Evolutionary conservation across 2,329 filamentous ascomycete species (phyloP), one percentile per base, ranked within the genome.

Genomic region (Cryphonectria naterciae): DNA sequence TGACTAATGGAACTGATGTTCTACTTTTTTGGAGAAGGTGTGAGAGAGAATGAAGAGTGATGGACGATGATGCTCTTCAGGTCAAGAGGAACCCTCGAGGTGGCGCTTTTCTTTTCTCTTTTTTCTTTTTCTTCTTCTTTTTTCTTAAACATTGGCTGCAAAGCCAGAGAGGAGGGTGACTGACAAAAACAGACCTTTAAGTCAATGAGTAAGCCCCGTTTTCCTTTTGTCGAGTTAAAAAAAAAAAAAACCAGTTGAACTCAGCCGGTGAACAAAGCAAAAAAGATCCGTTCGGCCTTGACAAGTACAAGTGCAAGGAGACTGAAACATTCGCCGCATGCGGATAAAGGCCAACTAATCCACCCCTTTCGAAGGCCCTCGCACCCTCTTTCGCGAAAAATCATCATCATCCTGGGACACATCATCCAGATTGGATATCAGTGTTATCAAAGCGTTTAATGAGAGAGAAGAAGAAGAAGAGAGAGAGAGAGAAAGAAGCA

Each of bases 271-370:
- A 28, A 67, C 65, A 67, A 67, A 67, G 65, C 65, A 67, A 22
- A 41, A 41, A 22, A 39, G 46, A 49, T 10, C 6, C 22, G n/a
- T 61, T 1, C 35, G 35, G 35, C 58, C 52, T 35, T 60, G 17
- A 35, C 8, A 49, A 46, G n/a, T 39, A 64, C 39, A 17, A 32
- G 17, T 52, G 3, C 6, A 49, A 49, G 64, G 28, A 6, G n/a
- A 54, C 65, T 60, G 54, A 60, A 67, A 60, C 52, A 46, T 67
- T 46, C n/a, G 65, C 65, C 52, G 65, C 65, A 67, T 67, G 65
- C 65, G 65, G 65, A 60, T 43, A 43, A 56, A 56, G 35, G 54
- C 35, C 32, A 15, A 19, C n/a, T 37, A 28, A 41, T 22, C 13
- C 25, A 8, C 54, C 54, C 28, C 13, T 17, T 58, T 17, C 13